A percentile compares a stretch with the other conserved stretches of the same genome.
Evolutionary conservation across 192 early-diverging fungal species (phyloP).

Genomic region (Chytriomyces confervae): DNA sequence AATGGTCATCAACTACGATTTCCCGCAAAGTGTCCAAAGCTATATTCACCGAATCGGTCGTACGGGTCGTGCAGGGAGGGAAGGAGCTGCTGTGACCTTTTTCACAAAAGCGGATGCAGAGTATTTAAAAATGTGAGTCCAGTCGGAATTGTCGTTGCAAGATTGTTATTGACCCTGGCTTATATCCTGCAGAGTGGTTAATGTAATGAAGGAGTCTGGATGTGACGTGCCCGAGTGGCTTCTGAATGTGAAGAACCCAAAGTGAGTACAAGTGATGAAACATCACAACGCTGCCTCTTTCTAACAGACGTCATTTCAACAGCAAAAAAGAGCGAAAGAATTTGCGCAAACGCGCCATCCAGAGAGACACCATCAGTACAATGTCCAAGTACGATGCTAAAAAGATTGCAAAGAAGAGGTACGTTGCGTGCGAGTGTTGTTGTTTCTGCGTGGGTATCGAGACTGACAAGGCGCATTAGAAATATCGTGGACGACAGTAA

Average conservation of each 20-base stretch:
- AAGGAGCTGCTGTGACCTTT: slow-evolving; percentile 90
- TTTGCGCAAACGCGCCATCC: slow-evolving; percentile 73
- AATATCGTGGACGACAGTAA: not conserved
- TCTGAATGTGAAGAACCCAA: slow-evolving; percentile 82
- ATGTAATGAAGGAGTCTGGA: slow-evolving; percentile 95
- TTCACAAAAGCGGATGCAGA: slow-evolving; percentile 90
- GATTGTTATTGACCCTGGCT: slow-evolving; percentile 7
- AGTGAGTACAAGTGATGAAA: slow-evolving; percentile 37
- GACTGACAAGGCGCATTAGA: slow-evolving; percentile 20
- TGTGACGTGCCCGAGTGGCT: slow-evolving; percentile 99
- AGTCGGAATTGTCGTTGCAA: not conserved
- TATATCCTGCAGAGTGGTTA: slow-evolving; percentile 72
- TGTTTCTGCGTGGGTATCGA: slow-evolving; percentile 21
- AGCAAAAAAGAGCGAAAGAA: slow-evolving; percentile 48
- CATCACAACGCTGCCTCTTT: not conserved
- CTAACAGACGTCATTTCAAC: not conserved
- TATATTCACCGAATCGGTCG: slow-evolving; percentile 99
- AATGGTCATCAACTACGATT: slow-evolving; percentile 98
- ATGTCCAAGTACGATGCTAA: slow-evolving; percentile 76
- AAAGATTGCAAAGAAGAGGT: slow-evolving; percentile 71
- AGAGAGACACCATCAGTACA: slow-evolving; percentile 78
- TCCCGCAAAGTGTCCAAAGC: slow-evolving; percentile 87
- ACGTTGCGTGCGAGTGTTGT: slow-evolving; percentile 34
- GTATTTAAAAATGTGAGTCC: slow-evolving; percentile 75
- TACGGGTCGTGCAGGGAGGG: slow-evolving; percentile 94